These are phyloP conservation scores for Puccinellia tenuiflora DNA, from an alignment of 176 grass and related monocot genomes.

Conservation along the genomic window DNA sequence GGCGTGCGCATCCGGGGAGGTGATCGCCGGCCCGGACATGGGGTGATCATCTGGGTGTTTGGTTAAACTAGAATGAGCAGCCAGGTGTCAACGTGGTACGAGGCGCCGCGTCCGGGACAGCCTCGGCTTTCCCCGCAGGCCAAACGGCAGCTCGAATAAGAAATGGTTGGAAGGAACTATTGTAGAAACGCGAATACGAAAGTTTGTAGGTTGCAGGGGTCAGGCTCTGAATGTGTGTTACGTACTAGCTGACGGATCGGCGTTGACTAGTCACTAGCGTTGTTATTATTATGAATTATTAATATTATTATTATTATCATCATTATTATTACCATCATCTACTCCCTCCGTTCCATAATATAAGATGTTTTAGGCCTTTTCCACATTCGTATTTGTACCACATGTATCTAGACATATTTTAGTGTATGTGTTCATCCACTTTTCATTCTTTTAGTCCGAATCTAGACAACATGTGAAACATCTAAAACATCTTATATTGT, in stretches of 20 bases:
- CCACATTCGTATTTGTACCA: too few species aligned
- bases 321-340: too few species aligned
- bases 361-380: too few species aligned
- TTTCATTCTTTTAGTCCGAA: too few species aligned
- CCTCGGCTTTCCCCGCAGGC: background rate
- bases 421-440: too few species aligned
- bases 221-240: background rate
- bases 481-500: too few species aligned
- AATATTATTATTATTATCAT: too few species aligned
- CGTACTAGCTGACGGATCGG: background rate
- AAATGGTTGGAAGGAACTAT: background rate
- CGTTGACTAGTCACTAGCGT: background rate
- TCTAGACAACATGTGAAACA: too few species aligned
- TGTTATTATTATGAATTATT: too few species aligned
- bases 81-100: conserved; percentile 2
- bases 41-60: background rate
- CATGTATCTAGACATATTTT: too few species aligned
- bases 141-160: background rate
- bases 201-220: background rate
- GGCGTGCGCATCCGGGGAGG: background rate
- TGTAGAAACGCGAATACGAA: background rate
- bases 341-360: too few species aligned
- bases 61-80: background rate
- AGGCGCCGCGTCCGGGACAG: background rate
- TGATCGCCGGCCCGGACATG: background rate